Evolutionary conservation across 495 filamentous ascomycete genomes (phyloP).

Genomic region (Sabuloglossum arenarium): DNA sequence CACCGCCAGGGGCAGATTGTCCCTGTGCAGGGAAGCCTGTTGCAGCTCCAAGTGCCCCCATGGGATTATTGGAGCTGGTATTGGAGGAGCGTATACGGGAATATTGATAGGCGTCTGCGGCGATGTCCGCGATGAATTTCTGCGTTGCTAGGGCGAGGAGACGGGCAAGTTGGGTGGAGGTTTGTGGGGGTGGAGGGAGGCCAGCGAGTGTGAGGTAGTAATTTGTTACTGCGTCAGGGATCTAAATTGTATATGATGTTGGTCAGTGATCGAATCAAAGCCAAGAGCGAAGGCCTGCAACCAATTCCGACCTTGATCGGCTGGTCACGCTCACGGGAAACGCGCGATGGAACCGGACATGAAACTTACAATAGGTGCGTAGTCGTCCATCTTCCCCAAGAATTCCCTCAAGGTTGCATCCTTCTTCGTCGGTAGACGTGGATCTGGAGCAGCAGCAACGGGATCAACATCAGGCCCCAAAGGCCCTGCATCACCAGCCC

Average conservation of each 20-base stretch:
- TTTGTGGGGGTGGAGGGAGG: constrained; percentile 70
- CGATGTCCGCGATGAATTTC: constrained; percentile 94
- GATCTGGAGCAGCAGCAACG: not conserved
- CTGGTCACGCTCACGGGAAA: not conserved
- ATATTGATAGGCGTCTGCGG: constrained; percentile 94
- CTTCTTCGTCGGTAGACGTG: constrained; percentile 48
- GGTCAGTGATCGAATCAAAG: not conserved
- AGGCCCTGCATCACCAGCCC: not conserved
- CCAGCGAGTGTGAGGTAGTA: constrained; percentile 95
- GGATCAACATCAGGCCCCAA: not conserved
- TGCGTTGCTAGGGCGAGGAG: constrained; percentile 90
- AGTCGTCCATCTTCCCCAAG: constrained; percentile 90
- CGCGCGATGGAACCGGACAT: not conserved
- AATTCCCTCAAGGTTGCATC: constrained; percentile 84
- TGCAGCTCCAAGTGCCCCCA: constrained; percentile 64
- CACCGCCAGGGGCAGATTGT: constrained; percentile 25
- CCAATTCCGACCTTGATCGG: not conserved
- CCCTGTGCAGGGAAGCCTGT: constrained; percentile 46
- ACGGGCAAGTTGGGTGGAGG: constrained; percentile 70
- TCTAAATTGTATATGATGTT: constrained; percentile 31
- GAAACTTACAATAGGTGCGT: constrained; percentile 73
- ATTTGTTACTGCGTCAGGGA: constrained; percentile 90
- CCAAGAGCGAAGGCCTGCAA: not conserved
- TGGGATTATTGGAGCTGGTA: constrained; percentile 61
- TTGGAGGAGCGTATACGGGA: constrained; percentile 83